Conservation (phyloP, 441 rosid genomes). For the Syzygium syzygioides region DNA sequence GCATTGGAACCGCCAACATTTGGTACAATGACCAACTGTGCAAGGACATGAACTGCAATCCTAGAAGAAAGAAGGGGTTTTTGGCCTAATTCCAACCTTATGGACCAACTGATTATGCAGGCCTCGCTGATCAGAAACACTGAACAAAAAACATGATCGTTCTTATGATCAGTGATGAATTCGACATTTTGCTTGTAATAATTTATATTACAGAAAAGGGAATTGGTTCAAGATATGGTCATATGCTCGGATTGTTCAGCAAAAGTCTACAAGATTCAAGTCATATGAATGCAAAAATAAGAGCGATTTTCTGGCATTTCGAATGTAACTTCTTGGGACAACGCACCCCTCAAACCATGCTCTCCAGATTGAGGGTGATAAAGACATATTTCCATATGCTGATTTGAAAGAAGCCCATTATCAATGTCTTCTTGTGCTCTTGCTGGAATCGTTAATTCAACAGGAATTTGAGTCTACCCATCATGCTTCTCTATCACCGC, state of each 20-base stretch:
- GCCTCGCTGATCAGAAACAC: not conserved
- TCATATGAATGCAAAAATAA: not conserved
- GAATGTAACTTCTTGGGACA: not conserved
- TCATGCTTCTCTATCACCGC: no score
- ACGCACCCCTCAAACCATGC: not conserved
- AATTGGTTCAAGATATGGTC: not conserved
- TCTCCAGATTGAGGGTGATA: not conserved
- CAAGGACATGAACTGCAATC: slow-evolving; percentile 6
- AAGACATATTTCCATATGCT: not conserved
- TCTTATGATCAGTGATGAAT: not conserved
- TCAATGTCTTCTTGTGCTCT: not conserved
- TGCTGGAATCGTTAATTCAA: no score
- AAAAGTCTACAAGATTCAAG: not conserved
- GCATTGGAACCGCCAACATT: not conserved
- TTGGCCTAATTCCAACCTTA: slow-evolving; percentile 15
- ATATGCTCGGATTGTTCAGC: not conserved
- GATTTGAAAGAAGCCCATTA: not conserved
- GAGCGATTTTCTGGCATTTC: not conserved
- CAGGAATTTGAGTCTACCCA: not conserved
- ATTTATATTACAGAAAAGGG: not conserved
- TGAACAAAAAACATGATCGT: not conserved
- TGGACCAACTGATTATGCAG: slow-evolving; percentile 2
- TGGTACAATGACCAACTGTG: slow-evolving; percentile 10
- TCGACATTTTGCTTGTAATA: not conserved
- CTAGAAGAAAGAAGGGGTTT: slow-evolving; percentile 1